phyloP scores from a whole-genome alignment of 768 basidiomycete species.

The Suillus cothurnatus region DNA sequence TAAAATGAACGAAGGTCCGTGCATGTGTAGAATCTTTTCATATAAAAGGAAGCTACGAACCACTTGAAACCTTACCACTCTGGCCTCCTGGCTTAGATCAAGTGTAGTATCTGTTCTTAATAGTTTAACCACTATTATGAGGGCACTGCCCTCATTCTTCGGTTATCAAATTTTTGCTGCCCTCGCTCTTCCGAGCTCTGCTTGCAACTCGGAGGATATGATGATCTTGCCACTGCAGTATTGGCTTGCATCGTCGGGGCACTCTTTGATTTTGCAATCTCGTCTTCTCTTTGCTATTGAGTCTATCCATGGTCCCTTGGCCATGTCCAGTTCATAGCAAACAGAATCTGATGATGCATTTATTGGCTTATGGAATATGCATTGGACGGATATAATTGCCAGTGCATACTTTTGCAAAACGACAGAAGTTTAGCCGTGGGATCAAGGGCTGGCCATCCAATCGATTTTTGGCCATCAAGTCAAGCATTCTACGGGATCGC shows the following conservation, averaged over 20 bases:
- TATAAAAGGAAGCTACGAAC: background rate
- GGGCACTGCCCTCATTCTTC: slow-evolving; percentile 53
- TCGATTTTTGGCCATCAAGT: too few species aligned
- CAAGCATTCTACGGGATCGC: too few species aligned
- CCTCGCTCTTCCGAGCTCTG: slow-evolving; percentile 51
- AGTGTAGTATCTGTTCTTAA: slow-evolving; percentile 79
- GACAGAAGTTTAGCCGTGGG: too few species aligned
- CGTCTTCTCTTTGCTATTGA: slow-evolving; percentile 24
- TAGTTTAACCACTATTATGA: slow-evolving; percentile 62
- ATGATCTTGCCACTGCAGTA: slow-evolving; percentile 62
- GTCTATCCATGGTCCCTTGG: background rate
- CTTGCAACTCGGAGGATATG: slow-evolving; percentile 55
- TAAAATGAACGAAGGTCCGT: background rate
- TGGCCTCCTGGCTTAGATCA: slow-evolving; percentile 77
- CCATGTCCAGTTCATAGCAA: background rate
- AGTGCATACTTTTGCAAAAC: too few species aligned
- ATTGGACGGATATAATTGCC: too few species aligned
- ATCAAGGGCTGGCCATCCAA: too few species aligned
- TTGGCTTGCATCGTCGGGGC: slow-evolving; percentile 25
- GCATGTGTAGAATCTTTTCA: background rate
- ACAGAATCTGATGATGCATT: background rate
- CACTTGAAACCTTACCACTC: slow-evolving; percentile 37
- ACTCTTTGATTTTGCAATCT: slow-evolving; percentile 12
- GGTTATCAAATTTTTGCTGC: slow-evolving; percentile 62
- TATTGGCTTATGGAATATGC: background rate